phyloP scores from a whole-genome alignment of 192 early-diverging fungal species.

The Backusella parvicylindrica region DNA sequence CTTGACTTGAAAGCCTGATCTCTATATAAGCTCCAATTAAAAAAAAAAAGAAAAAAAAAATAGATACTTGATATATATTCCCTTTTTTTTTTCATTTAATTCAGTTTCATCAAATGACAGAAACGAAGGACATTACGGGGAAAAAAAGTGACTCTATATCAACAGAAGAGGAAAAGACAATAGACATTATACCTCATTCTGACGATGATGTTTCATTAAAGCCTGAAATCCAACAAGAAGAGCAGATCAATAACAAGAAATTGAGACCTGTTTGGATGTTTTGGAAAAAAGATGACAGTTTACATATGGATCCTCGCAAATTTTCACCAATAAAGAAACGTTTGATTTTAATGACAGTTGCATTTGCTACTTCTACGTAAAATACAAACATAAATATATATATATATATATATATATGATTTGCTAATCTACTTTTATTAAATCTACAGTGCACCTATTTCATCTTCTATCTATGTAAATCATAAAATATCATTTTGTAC shows the following conservation, averaged over 20 bases:
- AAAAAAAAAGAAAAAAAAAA: background rate
- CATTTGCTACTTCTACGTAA: slow-evolving; percentile 16
- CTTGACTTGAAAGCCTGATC: background rate
- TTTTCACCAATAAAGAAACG: background rate
- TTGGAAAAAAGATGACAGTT: background rate
- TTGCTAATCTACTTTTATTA: background rate
- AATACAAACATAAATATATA: too few relatives aligned
- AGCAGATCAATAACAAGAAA: background rate
- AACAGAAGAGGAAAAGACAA: background rate
- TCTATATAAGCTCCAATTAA: background rate
- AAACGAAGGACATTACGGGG: background rate
- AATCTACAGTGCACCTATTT: background rate
- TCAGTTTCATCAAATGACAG: background rate
- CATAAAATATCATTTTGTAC: background rate
- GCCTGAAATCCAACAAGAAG: too few relatives aligned
- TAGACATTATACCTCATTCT: background rate
- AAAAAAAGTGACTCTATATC: background rate
- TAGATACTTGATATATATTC: background rate
- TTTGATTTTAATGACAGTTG: slow-evolving; percentile 14
- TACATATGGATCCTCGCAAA: background rate
- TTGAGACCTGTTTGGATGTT: background rate
- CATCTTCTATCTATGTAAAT: background rate
- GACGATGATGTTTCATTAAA: background rate
- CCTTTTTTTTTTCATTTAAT: background rate
- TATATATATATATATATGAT: background rate